phyloP scores from a whole-genome alignment of 441 rosid species.

The Populus hybrid region DNA sequence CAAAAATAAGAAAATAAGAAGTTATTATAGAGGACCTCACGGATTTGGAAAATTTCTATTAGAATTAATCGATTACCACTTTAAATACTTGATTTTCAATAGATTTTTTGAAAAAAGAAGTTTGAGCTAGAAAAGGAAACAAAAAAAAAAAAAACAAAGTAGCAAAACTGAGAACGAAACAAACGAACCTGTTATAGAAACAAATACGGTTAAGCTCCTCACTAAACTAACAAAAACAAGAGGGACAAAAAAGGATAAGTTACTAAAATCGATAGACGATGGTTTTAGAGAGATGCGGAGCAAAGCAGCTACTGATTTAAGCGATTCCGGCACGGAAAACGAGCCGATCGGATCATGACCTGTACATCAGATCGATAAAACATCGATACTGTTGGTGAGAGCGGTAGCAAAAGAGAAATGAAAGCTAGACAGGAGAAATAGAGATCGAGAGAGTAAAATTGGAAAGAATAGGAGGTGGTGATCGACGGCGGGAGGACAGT shows the following conservation, averaged over 20 bases:
- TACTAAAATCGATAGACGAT: background rate
- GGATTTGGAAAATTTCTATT: slow-evolving; percentile 6
- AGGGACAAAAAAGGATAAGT: background rate
- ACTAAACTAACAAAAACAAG: background rate
- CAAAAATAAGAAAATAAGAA: too few species aligned
- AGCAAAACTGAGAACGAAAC: background rate
- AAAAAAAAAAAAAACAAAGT: too few species aligned
- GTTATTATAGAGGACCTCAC: background rate
- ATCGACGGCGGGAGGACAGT: slow-evolving; percentile 9
- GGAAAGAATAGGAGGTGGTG: slow-evolving; percentile 17
- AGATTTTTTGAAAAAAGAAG: too few species aligned
- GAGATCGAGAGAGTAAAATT: background rate
- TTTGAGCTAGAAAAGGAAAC: too few species aligned
- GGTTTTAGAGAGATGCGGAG: background rate
- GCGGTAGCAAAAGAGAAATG: background rate
- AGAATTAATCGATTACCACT: background rate
- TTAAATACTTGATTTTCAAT: background rate
- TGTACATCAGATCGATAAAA: background rate
- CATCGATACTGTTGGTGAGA: background rate
- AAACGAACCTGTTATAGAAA: background rate
- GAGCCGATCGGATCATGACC: slow-evolving; percentile 5
- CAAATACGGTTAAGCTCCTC: background rate
- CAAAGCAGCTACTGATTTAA: background rate
- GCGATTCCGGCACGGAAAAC: background rate
- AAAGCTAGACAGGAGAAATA: background rate